Percentiles rank a stretch among this genome's conserved stretches.
phyloP scores from a whole-genome alignment of 305 asterid species.

The Euphrasia arctica region DNA sequence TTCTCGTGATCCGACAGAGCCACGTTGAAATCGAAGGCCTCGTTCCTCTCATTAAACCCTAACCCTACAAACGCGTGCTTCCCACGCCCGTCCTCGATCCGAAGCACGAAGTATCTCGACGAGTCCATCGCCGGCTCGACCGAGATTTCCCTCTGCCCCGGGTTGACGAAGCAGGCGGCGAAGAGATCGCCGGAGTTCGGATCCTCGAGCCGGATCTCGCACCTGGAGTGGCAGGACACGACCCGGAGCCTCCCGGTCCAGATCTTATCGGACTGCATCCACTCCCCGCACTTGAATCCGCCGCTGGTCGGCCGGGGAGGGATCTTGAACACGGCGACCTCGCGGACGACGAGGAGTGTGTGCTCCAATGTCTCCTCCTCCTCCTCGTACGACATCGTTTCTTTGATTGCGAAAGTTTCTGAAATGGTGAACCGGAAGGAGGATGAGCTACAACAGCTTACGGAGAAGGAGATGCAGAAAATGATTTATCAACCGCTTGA shows the following conservation, averaged over 20 bases:
- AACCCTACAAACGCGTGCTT: conserved; percentile 71
- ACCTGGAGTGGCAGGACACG: conserved; percentile 59
- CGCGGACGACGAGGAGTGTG: conserved; percentile 82
- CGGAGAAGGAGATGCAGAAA: no score
- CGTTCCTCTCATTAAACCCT: conserved; percentile 71
- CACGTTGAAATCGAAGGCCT: conserved; percentile 80
- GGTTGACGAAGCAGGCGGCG: conserved; percentile 68
- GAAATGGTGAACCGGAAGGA: no score
- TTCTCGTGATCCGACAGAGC: conserved; percentile 76
- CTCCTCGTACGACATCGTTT: conserved; percentile 54
- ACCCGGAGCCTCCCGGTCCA: conserved; percentile 86
- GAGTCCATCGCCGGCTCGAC: conserved; percentile 76
- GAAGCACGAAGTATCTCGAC: conserved; percentile 67
- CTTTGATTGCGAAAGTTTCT: neutral
- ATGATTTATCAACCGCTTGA: no score
- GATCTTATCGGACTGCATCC: conserved; percentile 91
- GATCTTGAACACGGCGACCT: conserved; percentile 77
- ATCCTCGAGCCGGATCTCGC: conserved; percentile 87
- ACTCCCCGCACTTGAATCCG: conserved; percentile 88
- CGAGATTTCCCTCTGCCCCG: conserved; percentile 63
- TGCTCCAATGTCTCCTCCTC: conserved; percentile 80
- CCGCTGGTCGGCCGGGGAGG: conserved; percentile 85
- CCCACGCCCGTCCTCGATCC: conserved; percentile 73
- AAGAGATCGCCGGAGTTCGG: conserved; percentile 74
- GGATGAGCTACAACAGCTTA: no score